These are phyloP conservation scores for Herpetomonas samuelpessoai DNA, from an alignment of 208 protist genomes.

Conservation along the genomic window DNA sequence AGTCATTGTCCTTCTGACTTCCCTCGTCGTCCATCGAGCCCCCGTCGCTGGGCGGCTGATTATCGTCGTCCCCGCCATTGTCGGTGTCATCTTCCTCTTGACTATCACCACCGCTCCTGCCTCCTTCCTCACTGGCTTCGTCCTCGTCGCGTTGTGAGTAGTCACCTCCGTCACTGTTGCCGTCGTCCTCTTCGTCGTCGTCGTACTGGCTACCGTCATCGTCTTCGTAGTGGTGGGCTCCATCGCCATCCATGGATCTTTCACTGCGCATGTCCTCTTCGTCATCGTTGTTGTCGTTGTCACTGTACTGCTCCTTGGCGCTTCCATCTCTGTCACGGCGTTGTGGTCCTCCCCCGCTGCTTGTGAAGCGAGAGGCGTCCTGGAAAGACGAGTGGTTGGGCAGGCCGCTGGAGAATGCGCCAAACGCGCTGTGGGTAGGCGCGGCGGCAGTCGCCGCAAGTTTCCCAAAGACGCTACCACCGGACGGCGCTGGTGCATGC, in stretches of 20 bases:
- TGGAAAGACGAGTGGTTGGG: too few species aligned
- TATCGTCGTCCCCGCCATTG: neutral
- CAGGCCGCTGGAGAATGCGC: too few species aligned
- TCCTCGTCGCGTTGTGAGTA: neutral
- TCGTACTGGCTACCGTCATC: neutral
- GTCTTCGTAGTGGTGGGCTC: conserved; percentile 1
- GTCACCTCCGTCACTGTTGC: neutral
- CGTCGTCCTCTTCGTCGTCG: conserved; percentile 1
- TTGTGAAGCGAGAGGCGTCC: too few species aligned
- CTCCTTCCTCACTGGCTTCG: neutral
- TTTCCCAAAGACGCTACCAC: too few species aligned
- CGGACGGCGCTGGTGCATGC: too few species aligned
- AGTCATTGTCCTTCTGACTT: neutral
- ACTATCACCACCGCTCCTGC: neutral
- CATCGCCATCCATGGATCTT: too few species aligned
- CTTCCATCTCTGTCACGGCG: too few species aligned
- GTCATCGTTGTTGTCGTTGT: conserved; percentile 7
- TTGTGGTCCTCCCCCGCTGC: too few species aligned
- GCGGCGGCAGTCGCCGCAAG: too few species aligned
- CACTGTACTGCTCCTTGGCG: too few species aligned
- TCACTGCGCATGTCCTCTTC: too few species aligned
- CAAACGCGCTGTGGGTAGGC: too few species aligned
- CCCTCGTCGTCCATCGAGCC: neutral
- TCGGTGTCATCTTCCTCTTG: neutral
- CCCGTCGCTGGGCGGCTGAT: neutral